Conservation (phyloP, 148 eudicot species). For the Beta vulgaris region DNA sequence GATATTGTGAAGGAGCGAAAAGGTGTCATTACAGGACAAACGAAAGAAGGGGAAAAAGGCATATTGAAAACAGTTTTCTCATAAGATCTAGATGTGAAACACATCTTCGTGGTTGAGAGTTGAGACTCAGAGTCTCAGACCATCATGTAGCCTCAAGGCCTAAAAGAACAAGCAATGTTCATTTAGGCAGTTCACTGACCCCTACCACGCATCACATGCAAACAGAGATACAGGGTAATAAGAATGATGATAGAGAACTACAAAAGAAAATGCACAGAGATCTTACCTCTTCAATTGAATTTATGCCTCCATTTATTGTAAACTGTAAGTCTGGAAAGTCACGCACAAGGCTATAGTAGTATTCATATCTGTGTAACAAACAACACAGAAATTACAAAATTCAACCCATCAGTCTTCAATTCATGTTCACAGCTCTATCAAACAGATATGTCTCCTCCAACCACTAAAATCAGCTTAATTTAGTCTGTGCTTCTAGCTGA, state of each 20-base stretch:
- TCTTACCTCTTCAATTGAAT: slow-evolving; percentile 75
- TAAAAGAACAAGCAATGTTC: background rate
- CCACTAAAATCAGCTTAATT: background rate
- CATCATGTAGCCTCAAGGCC: background rate
- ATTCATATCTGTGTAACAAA: slow-evolving; percentile 73
- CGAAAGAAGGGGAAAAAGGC: background rate
- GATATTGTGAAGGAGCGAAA: background rate
- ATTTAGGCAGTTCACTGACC: background rate
- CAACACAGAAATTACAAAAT: background rate
- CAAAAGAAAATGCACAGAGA: background rate
- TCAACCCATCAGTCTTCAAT: background rate
- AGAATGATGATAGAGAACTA: background rate
- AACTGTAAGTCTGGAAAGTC: slow-evolving; percentile 91
- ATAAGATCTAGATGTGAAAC: background rate
- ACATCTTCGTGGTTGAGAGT: background rate
- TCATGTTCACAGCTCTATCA: background rate
- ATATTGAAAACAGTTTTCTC: background rate
- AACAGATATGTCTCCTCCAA: background rate
- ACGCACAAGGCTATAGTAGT: slow-evolving; percentile 80
- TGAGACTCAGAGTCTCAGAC: background rate
- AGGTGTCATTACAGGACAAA: background rate
- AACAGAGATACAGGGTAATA: background rate
- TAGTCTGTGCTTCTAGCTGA: background rate
- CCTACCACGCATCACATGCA: background rate
- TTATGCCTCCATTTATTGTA: slow-evolving; percentile 93